These are phyloP conservation scores for Suillus variegatus DNA, from an alignment of 768 basidiomycete genomes.

Conservation along the genomic window DNA sequence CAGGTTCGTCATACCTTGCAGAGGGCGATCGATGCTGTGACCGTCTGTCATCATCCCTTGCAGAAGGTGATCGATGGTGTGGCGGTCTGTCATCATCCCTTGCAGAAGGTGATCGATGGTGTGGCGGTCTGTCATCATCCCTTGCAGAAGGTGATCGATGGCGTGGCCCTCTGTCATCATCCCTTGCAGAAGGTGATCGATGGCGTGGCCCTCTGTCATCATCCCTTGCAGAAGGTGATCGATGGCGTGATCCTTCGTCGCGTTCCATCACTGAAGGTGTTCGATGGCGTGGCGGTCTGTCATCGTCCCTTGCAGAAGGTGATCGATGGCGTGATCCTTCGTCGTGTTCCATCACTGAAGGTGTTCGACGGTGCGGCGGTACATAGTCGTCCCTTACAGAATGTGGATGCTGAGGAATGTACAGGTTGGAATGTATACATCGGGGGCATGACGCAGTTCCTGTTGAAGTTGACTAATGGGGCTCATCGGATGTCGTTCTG, in stretches of 20 bases:
- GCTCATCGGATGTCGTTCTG: constrained; percentile 20
- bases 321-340: background rate
- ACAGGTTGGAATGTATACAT: constrained; percentile 13
- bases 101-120: background rate
- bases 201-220: background rate
- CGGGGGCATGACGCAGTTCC: constrained; percentile 12
- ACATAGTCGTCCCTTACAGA: background rate
- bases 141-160: background rate
- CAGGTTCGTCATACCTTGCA: background rate
- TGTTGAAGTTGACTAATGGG: constrained; percentile 7
- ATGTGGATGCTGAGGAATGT: background rate
- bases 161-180: background rate
- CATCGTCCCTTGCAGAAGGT: background rate
- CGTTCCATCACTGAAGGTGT: background rate
- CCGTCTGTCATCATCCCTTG: background rate
- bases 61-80: background rate
- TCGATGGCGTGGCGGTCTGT: background rate
- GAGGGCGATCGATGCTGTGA: background rate
- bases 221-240: too few species aligned
- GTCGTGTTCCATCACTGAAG: too few species aligned
- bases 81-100: background rate
- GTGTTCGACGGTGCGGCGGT: too few species aligned
- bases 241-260: too few species aligned
- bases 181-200: background rate
- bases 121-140: background rate